A percentile compares a stretch with the other conserved stretches of the same genome.
Conservation (phyloP, 225 moss, liverwort and hornwort species). For the Neckera pumila region DNA sequence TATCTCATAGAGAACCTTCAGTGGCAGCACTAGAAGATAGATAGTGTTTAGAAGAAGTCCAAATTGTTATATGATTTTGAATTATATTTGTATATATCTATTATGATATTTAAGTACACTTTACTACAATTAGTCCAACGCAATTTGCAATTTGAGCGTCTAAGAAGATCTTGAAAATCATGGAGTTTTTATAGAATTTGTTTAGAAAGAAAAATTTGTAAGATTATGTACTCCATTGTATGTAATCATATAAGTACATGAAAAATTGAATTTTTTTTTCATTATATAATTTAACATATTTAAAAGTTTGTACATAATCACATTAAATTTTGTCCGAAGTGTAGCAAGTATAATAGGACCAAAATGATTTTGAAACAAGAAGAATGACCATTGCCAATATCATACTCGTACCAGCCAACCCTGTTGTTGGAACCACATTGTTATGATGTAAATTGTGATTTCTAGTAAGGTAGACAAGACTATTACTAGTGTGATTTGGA, state of each 20-base stretch:
- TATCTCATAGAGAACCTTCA: rapidly evolving
- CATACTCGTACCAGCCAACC: neutral
- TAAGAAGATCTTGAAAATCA: too few species aligned
- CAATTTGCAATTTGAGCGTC: neutral
- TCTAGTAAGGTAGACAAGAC: too few species aligned
- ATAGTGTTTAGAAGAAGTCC: neutral
- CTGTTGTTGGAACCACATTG: neutral
- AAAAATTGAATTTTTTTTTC: neutral
- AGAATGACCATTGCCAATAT: neutral
- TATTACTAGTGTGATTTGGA: too few species aligned
- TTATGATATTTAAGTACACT: too few species aligned
- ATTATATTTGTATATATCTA: too few species aligned
- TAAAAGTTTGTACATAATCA: too few species aligned
- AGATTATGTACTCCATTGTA: neutral
- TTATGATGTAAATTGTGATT: too few species aligned
- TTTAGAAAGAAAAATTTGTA: rapidly evolving
- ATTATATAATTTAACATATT: neutral
- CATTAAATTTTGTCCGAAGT: neutral
- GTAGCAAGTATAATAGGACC: rapidly evolving
- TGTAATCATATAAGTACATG: neutral
- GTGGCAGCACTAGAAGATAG: neutral
- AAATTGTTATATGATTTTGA: too few species aligned
- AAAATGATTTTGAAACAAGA: neutral
- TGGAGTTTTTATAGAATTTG: rapidly evolving
- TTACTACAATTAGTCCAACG: neutral